Evolutionary conservation across 352 stramenopile genomes (phyloP).

Genomic region (Pythium rhizo-oryzae): DNA sequence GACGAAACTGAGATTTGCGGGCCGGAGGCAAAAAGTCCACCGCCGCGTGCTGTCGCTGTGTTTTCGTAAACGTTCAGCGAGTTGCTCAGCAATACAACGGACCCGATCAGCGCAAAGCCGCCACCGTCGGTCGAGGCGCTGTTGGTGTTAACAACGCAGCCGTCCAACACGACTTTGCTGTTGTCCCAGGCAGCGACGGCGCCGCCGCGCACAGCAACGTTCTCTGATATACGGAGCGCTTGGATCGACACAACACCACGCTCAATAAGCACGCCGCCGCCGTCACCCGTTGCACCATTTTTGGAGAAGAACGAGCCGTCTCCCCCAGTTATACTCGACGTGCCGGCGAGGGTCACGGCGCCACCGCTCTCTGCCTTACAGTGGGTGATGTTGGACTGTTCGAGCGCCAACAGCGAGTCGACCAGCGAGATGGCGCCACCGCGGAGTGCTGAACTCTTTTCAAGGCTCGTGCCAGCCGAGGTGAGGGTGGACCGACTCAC

Average conservation of each 20-base stretch:
- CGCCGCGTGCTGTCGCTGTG: constrained; percentile 20
- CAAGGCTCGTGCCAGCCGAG: neutral
- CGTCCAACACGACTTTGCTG: neutral
- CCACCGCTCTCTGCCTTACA: constrained; percentile 14
- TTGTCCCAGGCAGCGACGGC: neutral
- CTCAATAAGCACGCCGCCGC: constrained; percentile 25
- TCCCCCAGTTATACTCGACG: neutral
- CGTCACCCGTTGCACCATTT: constrained; percentile 23
- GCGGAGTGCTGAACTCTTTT: neutral
- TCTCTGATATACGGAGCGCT: neutral
- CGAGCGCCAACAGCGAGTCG: constrained; percentile 12
- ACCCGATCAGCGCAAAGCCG: constrained; percentile 9
- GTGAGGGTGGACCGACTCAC: constrained; percentile 1
- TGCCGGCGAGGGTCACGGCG: neutral
- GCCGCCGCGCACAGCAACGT: constrained; percentile 11
- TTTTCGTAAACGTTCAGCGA: constrained; percentile 5
- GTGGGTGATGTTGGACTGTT: constrained; percentile 20
- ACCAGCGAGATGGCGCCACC: constrained; percentile 18
- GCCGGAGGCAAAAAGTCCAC: constrained; percentile 34
- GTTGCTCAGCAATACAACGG: neutral
- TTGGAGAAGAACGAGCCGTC: neutral
- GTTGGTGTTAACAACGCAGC: constrained; percentile 8
- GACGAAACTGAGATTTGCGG: constrained; percentile 19
- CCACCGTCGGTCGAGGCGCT: constrained; percentile 11
- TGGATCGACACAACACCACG: neutral